These are phyloP conservation scores for Ceratobasidium papillatum DNA, from an alignment of 1,284 basidiomycete species.

Conservation along the genomic window DNA sequence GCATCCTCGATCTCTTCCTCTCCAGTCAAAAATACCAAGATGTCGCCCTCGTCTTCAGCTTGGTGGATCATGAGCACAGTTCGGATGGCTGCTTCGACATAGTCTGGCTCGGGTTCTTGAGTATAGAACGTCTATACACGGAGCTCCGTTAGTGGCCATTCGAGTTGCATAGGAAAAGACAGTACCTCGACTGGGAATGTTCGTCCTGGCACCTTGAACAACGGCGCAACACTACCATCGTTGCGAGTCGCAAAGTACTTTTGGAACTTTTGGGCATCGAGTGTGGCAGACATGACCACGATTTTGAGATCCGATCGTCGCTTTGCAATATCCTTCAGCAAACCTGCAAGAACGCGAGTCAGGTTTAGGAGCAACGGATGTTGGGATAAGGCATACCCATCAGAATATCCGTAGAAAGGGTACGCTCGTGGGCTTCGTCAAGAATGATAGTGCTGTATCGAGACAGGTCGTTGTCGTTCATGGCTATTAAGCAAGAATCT, in stretches of 20 bases:
- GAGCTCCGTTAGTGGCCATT: background rate
- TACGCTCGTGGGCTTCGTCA: conserved; percentile 99
- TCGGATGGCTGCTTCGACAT: conserved; percentile 95
- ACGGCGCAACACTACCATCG: conserved; percentile 65
- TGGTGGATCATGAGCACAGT: conserved; percentile 98
- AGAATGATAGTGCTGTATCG: conserved; percentile 98
- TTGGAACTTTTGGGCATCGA: conserved; percentile 97
- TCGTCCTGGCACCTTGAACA: conserved; percentile 96
- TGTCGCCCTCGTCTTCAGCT: conserved; percentile 92
- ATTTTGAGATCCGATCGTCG: conserved; percentile 92
- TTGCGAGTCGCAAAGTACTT: conserved; percentile 80
- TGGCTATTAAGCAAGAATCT: conserved; percentile 86
- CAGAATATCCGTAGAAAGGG: conserved; percentile 96
- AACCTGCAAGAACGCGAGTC: conserved; percentile 78
- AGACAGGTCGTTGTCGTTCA: conserved; percentile 91
- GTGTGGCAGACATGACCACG: conserved; percentile 98
- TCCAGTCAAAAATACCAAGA: conserved; percentile 95
- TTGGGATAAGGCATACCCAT: conserved; percentile 77
- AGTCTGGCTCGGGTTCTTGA: conserved; percentile 94
- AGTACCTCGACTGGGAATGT: conserved; percentile 94
- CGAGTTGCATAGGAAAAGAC: background rate
- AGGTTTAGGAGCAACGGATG: background rate
- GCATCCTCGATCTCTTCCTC: conserved; percentile 99
- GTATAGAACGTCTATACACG: conserved; percentile 79
- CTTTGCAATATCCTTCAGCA: conserved; percentile 79